A percentile compares a stretch with the other conserved stretches of the same genome.
phyloP scores from a whole-genome alignment of 441 rosid species.

The Populus hybrid region DNA sequence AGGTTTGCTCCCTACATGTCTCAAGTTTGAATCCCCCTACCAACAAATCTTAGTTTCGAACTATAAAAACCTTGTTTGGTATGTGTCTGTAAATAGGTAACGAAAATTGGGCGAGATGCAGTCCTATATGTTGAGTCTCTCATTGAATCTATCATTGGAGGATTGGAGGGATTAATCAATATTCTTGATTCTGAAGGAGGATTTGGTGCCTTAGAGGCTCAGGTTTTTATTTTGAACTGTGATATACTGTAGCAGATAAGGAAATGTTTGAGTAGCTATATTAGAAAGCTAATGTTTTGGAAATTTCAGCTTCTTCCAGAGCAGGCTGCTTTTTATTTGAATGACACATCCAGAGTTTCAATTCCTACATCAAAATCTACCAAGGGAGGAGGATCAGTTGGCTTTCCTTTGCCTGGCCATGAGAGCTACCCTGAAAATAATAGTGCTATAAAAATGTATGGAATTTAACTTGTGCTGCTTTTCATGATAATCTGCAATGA shows the following conservation, averaged over 20 bases:
- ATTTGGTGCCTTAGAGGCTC: slow-evolving; percentile 95
- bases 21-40: no score
- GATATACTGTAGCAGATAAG: neutral
- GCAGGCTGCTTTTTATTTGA: slow-evolving; percentile 92
- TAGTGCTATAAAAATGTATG: slow-evolving; percentile 89
- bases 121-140: slow-evolving; percentile 97
- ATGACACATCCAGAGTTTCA: slow-evolving; percentile 61
- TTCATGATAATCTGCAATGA: slow-evolving; percentile 12
- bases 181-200: slow-evolving; percentile 99
- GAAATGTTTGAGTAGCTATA: neutral
- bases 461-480: slow-evolving; percentile 3
- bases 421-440: slow-evolving; percentile 96
- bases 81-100: slow-evolving; percentile 49
- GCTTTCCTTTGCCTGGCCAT: slow-evolving; percentile 90
- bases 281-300: slow-evolving; percentile 25
- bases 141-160: slow-evolving; percentile 98
- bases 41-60: no score
- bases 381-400: slow-evolving; percentile 43
- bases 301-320: slow-evolving; percentile 94
- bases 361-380: slow-evolving; percentile 79
- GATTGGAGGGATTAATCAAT: slow-evolving; percentile 96
- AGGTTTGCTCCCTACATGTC: no score
- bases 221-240: slow-evolving; percentile 49
- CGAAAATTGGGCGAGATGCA: slow-evolving; percentile 95
- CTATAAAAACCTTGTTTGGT: no score